phyloP scores from a whole-genome alignment of 441 rosid genomes.

The Bocquillonia castaneifolia region DNA sequence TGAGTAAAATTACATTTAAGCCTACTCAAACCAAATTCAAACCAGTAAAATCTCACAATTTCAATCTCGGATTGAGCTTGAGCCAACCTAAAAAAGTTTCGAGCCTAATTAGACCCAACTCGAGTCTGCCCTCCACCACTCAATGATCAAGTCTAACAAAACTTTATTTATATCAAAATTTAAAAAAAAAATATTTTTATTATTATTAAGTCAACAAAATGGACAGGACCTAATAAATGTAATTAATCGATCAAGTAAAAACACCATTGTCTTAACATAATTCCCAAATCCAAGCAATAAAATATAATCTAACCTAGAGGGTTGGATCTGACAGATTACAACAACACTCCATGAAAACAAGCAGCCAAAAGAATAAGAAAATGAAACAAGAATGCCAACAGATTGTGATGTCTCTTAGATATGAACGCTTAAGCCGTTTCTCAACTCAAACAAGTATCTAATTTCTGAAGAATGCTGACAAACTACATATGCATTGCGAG shows the following conservation, averaged over 20 bases:
- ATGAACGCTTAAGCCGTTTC: slow-evolving; percentile 11
- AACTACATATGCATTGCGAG: slow-evolving; percentile 9
- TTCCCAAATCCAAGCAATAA: slow-evolving; percentile 21
- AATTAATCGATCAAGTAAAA: slow-evolving; percentile 11
- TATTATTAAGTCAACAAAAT: no score
- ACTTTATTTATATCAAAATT: no score
- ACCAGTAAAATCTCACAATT: no score
- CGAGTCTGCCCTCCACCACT: no score
- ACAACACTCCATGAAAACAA: slow-evolving; percentile 17
- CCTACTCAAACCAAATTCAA: no score
- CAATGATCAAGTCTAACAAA: no score
- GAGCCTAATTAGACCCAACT: no score
- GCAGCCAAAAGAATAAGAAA: slow-evolving; percentile 21
- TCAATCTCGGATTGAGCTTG: no score
- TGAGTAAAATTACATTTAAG: no score
- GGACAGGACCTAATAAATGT: neutral
- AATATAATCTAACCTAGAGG: slow-evolving; percentile 24
- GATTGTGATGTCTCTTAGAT: slow-evolving; percentile 4
- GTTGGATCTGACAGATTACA: slow-evolving; percentile 19
- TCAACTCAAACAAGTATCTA: slow-evolving; percentile 9
- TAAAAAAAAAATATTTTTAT: no score
- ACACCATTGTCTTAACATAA: slow-evolving; percentile 18
- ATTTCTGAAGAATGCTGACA: slow-evolving; percentile 9
- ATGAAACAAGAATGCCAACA: slow-evolving; percentile 10
- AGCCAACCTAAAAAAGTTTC: no score